phyloP scores from a whole-genome alignment of 1,284 basidiomycete species.

The Waitea zeae region DNA sequence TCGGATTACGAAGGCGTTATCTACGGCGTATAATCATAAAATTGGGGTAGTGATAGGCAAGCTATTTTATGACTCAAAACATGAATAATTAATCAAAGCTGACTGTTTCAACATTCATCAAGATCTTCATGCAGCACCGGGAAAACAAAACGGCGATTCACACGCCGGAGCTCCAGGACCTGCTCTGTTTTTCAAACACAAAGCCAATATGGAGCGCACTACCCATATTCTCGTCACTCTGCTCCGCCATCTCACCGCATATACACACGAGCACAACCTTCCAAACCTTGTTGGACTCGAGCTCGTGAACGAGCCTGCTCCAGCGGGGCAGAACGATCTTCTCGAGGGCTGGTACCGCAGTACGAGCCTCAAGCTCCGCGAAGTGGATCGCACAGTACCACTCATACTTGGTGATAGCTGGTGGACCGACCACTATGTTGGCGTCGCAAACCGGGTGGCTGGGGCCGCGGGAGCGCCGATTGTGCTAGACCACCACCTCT shows the following conservation, averaged over 20 bases:
- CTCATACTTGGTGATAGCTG: conserved; percentile 70
- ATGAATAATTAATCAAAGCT: background rate
- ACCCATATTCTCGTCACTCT: conserved; percentile 28
- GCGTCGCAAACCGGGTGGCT: conserved; percentile 23
- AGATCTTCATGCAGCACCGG: conserved; percentile 64
- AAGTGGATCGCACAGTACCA: conserved; percentile 33
- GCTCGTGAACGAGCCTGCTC: conserved; percentile 69
- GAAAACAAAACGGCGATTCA: conserved; percentile 55
- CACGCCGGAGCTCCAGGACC: conserved; percentile 46
- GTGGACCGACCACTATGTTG: conserved; percentile 52
- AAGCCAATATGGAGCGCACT: conserved; percentile 38
- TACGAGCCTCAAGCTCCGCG: conserved; percentile 38
- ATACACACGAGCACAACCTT: conserved; percentile 19
- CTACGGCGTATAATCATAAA: conserved; percentile 38
- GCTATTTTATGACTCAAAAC: conserved; percentile 6
- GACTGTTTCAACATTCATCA: too few species aligned
- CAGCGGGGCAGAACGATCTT: conserved; percentile 25
- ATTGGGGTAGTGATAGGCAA: conserved; percentile 72
- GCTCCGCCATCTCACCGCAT: conserved; percentile 24
- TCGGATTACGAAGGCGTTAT: conserved; percentile 50
- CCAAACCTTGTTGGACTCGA: conserved; percentile 69
- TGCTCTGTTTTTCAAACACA: conserved; percentile 28
- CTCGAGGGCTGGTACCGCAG: conserved; percentile 51
- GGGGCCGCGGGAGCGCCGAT: conserved; percentile 14
- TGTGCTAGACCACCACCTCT: conserved; percentile 74